A percentile compares a stretch with the other conserved stretches of the same genome.
phyloP scores from a whole-genome alignment of 768 basidiomycete species.

The Leccinum olivaceopallidum region DNA sequence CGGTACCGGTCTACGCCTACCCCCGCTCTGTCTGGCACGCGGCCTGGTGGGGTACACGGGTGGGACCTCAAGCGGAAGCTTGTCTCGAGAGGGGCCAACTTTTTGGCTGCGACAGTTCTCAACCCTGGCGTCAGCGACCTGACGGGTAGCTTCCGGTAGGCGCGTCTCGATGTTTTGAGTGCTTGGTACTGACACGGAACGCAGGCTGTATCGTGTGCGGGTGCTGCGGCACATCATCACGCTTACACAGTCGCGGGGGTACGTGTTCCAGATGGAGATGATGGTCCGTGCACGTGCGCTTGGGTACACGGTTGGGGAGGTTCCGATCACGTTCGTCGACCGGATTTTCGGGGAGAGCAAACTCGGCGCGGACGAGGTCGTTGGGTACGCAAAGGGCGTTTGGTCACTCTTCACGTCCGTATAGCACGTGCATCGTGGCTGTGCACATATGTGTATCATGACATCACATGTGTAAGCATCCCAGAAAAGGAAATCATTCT shows the following conservation, averaged over 20 bases:
- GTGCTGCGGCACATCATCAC: constrained; percentile 85
- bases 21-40: constrained; percentile 55
- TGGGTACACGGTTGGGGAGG: constrained; percentile 85
- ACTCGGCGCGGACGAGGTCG: constrained; percentile 84
- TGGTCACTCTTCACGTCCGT: constrained; percentile 77
- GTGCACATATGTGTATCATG: constrained; percentile 9
- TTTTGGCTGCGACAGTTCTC: constrained; percentile 82
- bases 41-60: constrained; percentile 85
- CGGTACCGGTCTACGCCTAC: constrained; percentile 71
- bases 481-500: constrained; percentile 12
- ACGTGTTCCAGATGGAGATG: constrained; percentile 99
- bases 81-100: constrained; percentile 87
- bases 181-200: background rate
- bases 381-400: constrained; percentile 84
- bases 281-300: constrained; percentile 86
- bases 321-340: constrained; percentile 95
- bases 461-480: constrained; percentile 26
- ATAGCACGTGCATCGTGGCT: constrained; percentile 34
- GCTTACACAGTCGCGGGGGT: constrained; percentile 82
- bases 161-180: constrained; percentile 2
- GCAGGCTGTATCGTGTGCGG: constrained; percentile 71
- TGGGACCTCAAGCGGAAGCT: constrained; percentile 92
- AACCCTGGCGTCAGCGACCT: constrained; percentile 87
- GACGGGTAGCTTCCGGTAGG: constrained; percentile 87
- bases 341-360: constrained; percentile 94